A percentile compares a stretch with the other conserved stretches of the same genome.
Evolutionary conservation across 148 eudicot species (phyloP).

Genomic region (Persicaria tinctoria): DNA sequence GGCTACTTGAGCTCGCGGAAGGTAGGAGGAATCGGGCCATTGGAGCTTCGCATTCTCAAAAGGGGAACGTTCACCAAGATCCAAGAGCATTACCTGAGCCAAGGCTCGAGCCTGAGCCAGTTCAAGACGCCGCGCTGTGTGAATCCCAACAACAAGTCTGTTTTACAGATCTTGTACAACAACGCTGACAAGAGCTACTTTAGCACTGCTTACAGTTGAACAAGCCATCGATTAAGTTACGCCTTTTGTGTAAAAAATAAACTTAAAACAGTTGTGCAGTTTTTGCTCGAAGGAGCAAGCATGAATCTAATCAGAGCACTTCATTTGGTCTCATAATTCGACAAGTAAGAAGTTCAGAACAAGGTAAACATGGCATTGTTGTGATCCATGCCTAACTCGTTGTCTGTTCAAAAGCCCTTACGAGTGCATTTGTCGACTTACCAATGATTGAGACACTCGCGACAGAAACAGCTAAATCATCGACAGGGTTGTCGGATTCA

Average conservation of each 20-base stretch:
- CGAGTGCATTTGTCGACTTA: not conserved
- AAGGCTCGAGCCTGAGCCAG: conserved; percentile 74
- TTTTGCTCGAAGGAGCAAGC: not conserved
- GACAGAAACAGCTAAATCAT: no score
- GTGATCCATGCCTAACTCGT: not conserved
- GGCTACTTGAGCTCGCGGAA: conserved; percentile 75
- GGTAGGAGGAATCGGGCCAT: conserved; percentile 50
- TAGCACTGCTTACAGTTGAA: conserved; percentile 48
- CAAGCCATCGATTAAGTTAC: not conserved
- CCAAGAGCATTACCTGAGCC: conserved; percentile 47
- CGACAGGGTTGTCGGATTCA: no score
- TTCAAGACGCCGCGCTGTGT: conserved; percentile 87
- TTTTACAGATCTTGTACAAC: conserved; percentile 46
- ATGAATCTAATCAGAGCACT: not conserved
- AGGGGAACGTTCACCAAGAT: conserved; percentile 76
- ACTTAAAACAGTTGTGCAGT: not conserved
- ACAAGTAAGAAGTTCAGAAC: not conserved
- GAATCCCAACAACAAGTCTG: conserved; percentile 29
- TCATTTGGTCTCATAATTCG: not conserved
- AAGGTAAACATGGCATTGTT: no score
- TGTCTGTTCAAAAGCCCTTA: not conserved
- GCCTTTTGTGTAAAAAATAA: not conserved
- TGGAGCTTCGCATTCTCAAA: conserved; percentile 61
- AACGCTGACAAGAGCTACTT: conserved; percentile 52
- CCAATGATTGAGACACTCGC: no score